Conservation (phyloP, 2,329 filamentous ascomycete species). For the Sphaceloma murrayae region DNA sequence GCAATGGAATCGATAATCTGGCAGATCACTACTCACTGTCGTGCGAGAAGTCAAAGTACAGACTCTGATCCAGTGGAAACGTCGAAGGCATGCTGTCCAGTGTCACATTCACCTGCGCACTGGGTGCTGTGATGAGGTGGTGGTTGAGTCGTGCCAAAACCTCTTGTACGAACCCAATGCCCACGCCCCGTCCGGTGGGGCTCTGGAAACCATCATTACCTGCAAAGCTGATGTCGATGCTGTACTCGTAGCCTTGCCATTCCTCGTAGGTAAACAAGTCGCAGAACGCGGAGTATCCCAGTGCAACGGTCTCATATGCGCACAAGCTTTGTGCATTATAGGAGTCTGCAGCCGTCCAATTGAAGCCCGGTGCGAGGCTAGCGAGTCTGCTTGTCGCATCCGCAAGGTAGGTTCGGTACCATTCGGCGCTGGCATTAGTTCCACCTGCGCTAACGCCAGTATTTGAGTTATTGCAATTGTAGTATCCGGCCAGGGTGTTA, state of each 20-base stretch:
- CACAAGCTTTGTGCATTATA: slow-evolving; percentile 64
- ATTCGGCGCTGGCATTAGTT: slow-evolving; percentile 46
- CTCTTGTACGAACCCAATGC: slow-evolving; percentile 64
- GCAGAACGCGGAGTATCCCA: slow-evolving; percentile 66
- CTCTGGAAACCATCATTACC: slow-evolving; percentile 54
- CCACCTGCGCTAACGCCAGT: slow-evolving; percentile 39
- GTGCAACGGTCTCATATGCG: slow-evolving; percentile 68
- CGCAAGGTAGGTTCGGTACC: slow-evolving; percentile 55
- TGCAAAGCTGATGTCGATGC: slow-evolving; percentile 51
- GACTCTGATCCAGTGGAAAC: slow-evolving; percentile 62
- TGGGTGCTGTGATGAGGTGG: slow-evolving; percentile 41
- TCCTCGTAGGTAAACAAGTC: slow-evolving; percentile 65
- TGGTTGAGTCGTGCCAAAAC: slow-evolving; percentile 60
- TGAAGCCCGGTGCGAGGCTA: slow-evolving; percentile 31
- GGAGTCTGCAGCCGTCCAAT: slow-evolving; percentile 55
- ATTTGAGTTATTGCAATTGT: slow-evolving; percentile 55
- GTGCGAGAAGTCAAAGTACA: slow-evolving; percentile 72
- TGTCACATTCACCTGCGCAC: slow-evolving; percentile 51
- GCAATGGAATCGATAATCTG: neutral
- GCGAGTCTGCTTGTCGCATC: slow-evolving; percentile 54
- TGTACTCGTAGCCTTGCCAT: slow-evolving; percentile 64
- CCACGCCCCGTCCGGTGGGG: slow-evolving; percentile 59
- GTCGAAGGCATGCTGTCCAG: slow-evolving; percentile 58
- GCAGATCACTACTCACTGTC: slow-evolving; percentile 45
- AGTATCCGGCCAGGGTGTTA: slow-evolving; percentile 60